Conservation (phyloP, 2,329 filamentous ascomycete species). For the Tolypocladium tundrense region DNA sequence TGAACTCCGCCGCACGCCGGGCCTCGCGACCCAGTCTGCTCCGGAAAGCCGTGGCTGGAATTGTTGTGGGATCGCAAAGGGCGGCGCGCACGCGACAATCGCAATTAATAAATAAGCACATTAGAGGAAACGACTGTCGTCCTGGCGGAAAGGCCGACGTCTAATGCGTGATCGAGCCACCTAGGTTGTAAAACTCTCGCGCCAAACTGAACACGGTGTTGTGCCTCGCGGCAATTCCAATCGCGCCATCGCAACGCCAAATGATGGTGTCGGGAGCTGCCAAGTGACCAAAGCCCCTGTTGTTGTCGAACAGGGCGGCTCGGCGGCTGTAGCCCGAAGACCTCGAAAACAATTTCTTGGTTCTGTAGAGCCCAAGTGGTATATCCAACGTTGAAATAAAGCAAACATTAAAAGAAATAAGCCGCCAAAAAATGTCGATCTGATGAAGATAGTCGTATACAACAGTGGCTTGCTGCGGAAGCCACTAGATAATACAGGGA, state of each 20-base stretch:
- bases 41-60: not conserved
- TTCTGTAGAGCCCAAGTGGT: conserved; percentile 19
- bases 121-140: not conserved
- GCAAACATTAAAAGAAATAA: not conserved
- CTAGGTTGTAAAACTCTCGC: not conserved
- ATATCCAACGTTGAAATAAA: conserved; percentile 13
- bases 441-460: not conserved
- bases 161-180: not conserved
- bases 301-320: not conserved
- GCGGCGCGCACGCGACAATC: not conserved
- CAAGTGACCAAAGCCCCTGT: not conserved
- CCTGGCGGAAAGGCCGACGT: not conserved
- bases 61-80: not conserved
- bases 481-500: not conserved
- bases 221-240: not conserved
- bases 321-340: not conserved
- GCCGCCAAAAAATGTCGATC: not conserved
- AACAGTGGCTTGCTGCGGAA: not conserved
- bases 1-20: not conserved
- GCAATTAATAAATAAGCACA: not conserved
- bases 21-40: not conserved
- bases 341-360: conserved; percentile 7
- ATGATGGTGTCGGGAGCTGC: not conserved
- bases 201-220: not conserved
- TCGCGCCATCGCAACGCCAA: not conserved